Evolutionary conservation across 1,284 basidiomycete genomes (phyloP).

Genomic region (Cystobasidium sp.): DNA sequence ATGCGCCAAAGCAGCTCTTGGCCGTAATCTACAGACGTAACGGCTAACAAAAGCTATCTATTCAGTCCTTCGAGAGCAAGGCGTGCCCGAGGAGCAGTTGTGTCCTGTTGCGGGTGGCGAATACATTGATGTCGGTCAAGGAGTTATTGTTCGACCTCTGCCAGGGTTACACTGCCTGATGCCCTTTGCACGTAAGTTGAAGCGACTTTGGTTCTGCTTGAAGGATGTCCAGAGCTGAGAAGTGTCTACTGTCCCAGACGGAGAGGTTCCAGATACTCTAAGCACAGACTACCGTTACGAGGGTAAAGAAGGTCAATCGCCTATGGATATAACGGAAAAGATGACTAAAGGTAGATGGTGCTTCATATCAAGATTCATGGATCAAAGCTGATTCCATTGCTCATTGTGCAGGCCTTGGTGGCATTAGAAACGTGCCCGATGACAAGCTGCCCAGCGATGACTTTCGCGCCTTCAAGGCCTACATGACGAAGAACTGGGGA

Average conservation of each 20-base stretch:
- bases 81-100: constrained; percentile 27
- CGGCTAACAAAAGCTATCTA: not conserved
- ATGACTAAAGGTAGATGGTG: constrained; percentile 14
- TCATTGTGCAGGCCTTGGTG: constrained; percentile 19
- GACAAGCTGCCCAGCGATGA: constrained; percentile 22
- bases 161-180: constrained; percentile 26
- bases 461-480: constrained; percentile 9
- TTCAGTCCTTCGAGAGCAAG: constrained; percentile 12
- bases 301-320: constrained; percentile 14
- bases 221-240: not conserved
- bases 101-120: constrained; percentile 29
- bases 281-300: constrained; percentile 11
- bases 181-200: constrained; percentile 3
- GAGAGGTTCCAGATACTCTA: not conserved
- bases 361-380: not conserved
- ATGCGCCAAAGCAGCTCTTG: not conserved
- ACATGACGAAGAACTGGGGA: constrained; percentile 13
- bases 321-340: constrained; percentile 23
- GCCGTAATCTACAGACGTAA: not conserved
- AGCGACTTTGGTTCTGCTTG: not conserved
- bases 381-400: not conserved
- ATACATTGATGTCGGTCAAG: constrained; percentile 15
- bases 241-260: not conserved
- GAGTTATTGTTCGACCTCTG: constrained; percentile 14
- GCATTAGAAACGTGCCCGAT: constrained; percentile 23